Evolutionary conservation across 73 alveolate genomes (phyloP).

Genomic region (Tetrahymena borealis): DNA sequence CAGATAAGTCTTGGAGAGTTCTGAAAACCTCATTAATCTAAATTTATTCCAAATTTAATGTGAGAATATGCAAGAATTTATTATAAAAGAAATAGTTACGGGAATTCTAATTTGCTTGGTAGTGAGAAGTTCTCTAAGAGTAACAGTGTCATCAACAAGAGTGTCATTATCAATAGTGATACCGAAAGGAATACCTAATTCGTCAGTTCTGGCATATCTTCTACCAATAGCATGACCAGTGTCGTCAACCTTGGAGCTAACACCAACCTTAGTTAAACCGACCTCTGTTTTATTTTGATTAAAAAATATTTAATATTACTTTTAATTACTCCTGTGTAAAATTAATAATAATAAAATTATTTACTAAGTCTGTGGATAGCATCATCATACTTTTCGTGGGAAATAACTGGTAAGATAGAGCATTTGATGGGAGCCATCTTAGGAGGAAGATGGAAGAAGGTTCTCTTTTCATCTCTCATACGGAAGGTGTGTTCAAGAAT

Average conservation of each 20-base stretch:
- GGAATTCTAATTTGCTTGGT: conserved; percentile 87
- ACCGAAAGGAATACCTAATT: conserved; percentile 98
- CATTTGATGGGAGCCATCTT: conserved; percentile 91
- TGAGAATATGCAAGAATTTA: background rate
- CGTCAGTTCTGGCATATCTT: conserved; percentile 99
- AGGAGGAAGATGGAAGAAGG: conserved; percentile 88
- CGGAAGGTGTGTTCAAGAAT: conserved; percentile 92
- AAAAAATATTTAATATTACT: background rate
- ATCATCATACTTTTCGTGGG: conserved; percentile 59
- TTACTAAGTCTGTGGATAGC: conserved; percentile 66
- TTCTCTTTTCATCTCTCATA: conserved; percentile 84
- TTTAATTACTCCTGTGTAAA: background rate
- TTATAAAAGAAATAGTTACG: background rate
- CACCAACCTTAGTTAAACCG: conserved; percentile 62
- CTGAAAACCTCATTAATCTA: background rate
- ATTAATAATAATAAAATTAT: background rate
- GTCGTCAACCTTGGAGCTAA: conserved; percentile 92
- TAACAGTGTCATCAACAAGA: conserved; percentile 71
- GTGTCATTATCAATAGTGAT: conserved; percentile 95
- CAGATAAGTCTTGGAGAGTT: background rate
- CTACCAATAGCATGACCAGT: conserved; percentile 89
- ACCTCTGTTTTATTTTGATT: conserved; percentile 12
- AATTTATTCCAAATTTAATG: background rate
- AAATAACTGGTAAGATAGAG: conserved; percentile 83
- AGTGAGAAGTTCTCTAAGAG: conserved; percentile 88